Base-by-base conservation (phyloP, 2,329 filamentous ascomycete species). In the Beauveria brongniartii region DNA sequence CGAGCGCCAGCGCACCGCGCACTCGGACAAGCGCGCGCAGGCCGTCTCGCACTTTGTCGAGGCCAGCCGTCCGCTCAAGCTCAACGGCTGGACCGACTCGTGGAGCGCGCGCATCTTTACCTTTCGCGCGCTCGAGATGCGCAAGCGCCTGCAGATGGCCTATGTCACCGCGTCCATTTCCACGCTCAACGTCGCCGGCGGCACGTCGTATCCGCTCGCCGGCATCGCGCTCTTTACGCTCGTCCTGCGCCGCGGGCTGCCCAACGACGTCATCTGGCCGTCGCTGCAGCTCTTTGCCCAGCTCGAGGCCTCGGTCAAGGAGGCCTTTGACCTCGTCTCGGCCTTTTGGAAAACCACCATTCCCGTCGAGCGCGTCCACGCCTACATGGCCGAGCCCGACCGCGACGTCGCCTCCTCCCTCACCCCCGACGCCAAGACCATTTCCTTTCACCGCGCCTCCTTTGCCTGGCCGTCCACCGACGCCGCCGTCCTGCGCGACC, bases 21-120 rank as follows among this genome's bases (percentile, higher is more conserved):
- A 89, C 2, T 92, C 91, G 0, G 92, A 96, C 69, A 77, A 80
- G 26, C 89, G 92, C 65, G 80, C 95, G 0, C 89, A 96, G 68
- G 84, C 89, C 5, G 90, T 91, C 1, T 87, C 88, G 2, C 91
- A 96, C 68, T 94, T 95, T 62, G 89, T 96, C 56, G 91, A 95
- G 71, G 87, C 90, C 0, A 91, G 94, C 60, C 84, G 91, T 3
- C 90, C 93, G 0, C 70, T 76, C 7, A 76, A 76, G 64, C 69
- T 76, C 34, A 76, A 76, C 41, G 74, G 73, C 6, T 76, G 74
- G 74, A 76, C 74, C 1, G 67, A 65, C 1, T 71, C 72, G 0
- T 76, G 74, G 74, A 71, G 68, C 48, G 64, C 63, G 20, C 66
- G 74, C 3, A 76, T 76, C 55, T 63, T 76, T 63, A 68, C 65